Evolutionary conservation across 2,329 filamentous ascomycete species (phyloP).

Genomic region (Zelopaecilomyces penicillatus): DNA sequence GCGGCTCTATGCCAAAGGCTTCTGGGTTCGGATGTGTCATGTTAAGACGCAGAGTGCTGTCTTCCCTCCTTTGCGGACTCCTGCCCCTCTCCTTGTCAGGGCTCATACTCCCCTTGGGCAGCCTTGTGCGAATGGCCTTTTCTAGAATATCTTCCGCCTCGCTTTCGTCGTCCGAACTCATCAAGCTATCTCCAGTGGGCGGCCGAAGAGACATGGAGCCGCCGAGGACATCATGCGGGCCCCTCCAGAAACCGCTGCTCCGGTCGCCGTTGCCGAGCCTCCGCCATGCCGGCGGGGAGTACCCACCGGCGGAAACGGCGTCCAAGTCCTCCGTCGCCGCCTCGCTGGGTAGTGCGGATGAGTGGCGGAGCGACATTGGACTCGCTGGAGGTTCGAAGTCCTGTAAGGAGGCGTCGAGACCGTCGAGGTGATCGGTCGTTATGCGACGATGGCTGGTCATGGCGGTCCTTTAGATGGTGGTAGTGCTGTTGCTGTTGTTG

Average conservation of each 20-base stretch:
- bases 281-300: slow-evolving; percentile 53
- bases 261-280: slow-evolving; percentile 51
- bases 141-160: slow-evolving; percentile 32
- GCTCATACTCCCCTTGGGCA: slow-evolving; percentile 48
- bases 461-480: slow-evolving; percentile 5
- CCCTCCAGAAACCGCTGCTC: slow-evolving; percentile 53
- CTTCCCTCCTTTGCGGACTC: slow-evolving; percentile 39
- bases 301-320: slow-evolving; percentile 44
- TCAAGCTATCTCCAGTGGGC: slow-evolving; percentile 16
- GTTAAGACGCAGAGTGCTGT: slow-evolving; percentile 30
- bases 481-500: slow-evolving; percentile 11
- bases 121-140: slow-evolving; percentile 44
- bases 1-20: slow-evolving; percentile 8
- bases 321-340: slow-evolving; percentile 33
- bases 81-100: slow-evolving; percentile 41
- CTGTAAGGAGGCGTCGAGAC: slow-evolving; percentile 44
- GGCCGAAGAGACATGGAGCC: slow-evolving; percentile 27
- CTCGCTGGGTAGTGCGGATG: slow-evolving; percentile 25
- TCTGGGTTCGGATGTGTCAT: slow-evolving; percentile 16
- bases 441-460: slow-evolving; percentile 24
- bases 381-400: slow-evolving; percentile 45
- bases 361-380: slow-evolving; percentile 22
- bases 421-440: slow-evolving; percentile 18
- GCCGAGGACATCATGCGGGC: slow-evolving; percentile 44
- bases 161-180: slow-evolving; percentile 24